These are phyloP conservation scores for Oryza officinalis DNA, from an alignment of 176 grass and related monocot species.

Conservation along the genomic window DNA sequence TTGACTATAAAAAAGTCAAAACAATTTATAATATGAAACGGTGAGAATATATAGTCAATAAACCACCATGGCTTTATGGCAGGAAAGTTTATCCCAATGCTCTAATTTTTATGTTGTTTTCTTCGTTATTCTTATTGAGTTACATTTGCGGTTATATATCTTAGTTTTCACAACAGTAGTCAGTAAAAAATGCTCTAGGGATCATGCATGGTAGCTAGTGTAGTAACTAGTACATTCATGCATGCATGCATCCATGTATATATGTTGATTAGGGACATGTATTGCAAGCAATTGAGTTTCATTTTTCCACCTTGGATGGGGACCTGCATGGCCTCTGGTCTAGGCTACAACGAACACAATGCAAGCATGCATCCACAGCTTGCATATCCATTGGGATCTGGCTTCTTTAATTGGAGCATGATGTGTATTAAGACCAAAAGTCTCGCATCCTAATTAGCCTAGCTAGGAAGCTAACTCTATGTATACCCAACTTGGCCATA, in stretches of 20 bases:
- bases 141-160: too few species aligned
- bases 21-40: too few species aligned
- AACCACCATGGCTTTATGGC: too few species aligned
- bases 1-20: too few species aligned
- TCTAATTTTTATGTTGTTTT: too few species aligned
- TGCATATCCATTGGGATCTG: not conserved
- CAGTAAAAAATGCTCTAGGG: too few species aligned
- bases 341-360: not conserved
- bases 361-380: not conserved
- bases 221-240: too few species aligned
- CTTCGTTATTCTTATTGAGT: too few species aligned
- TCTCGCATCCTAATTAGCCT: constrained; percentile 3
- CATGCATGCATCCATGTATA: not conserved
- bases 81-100: too few species aligned
- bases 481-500: not conserved
- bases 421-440: not conserved
- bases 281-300: not conserved
- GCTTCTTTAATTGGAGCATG: not conserved
- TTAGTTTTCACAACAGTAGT: too few species aligned
- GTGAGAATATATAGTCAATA: too few species aligned
- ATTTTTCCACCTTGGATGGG: not conserved
- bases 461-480: not conserved
- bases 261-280: not conserved
- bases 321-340: constrained; percentile 27
- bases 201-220: too few species aligned